Percentiles rank a stretch among this genome's conserved stretches.
These are phyloP conservation scores for Paulownia fortunei DNA, from an alignment of 257 asterid genomes.

Conservation along the genomic window DNA sequence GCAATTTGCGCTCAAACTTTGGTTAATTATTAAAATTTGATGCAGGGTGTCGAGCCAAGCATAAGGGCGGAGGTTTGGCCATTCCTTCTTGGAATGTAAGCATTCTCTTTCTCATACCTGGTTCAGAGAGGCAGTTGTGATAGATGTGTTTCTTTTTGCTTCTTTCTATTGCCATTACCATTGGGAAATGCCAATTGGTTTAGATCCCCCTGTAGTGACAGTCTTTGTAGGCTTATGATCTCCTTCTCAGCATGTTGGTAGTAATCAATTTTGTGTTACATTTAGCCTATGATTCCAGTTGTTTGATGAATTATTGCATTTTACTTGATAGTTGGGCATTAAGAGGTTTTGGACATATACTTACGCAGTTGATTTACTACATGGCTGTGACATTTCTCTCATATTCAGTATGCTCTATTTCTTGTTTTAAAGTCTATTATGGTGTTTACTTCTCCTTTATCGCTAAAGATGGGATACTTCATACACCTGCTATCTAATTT, in stretches of 20 bases:
- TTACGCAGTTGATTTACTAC: background rate
- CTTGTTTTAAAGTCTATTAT: background rate
- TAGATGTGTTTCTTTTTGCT: background rate
- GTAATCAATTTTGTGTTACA: background rate
- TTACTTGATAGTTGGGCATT: slow-evolving; percentile 1
- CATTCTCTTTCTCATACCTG: slow-evolving; percentile 8
- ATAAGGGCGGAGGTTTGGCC: slow-evolving; percentile 95
- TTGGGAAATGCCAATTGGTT: slow-evolving; percentile 16
- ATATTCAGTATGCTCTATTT: background rate
- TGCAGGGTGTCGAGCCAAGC: slow-evolving; percentile 94
- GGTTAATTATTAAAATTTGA: slow-evolving; percentile 20
- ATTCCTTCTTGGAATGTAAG: slow-evolving; percentile 90
- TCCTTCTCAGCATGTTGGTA: background rate
- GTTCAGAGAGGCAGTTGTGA: background rate
- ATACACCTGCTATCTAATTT: background rate
- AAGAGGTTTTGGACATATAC: background rate
- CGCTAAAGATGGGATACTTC: background rate
- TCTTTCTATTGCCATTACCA: background rate
- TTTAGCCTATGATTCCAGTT: slow-evolving; percentile 9
- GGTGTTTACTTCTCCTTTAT: background rate
- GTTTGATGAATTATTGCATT: slow-evolving; percentile 14
- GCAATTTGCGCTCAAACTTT: slow-evolving; percentile 9
- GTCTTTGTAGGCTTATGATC: slow-evolving; percentile 3
- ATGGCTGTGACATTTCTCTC: background rate
- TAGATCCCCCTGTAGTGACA: slow-evolving; percentile 4